phyloP scores from a whole-genome alignment of 75 land plant species.

The Pinus albicaulis region DNA sequence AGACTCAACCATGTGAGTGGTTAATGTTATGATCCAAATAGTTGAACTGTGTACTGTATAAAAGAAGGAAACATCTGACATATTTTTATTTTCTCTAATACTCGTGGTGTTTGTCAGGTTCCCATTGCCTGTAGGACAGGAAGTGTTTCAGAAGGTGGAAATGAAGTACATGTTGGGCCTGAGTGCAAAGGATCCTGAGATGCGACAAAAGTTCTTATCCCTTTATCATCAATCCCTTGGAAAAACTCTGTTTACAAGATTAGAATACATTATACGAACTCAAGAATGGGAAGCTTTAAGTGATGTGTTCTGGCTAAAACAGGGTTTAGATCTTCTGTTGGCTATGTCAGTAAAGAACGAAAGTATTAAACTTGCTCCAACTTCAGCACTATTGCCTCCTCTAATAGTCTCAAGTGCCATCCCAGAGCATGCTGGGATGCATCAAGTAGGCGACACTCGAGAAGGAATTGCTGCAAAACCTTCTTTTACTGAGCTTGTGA shows the following conservation, averaged over 20 bases:
- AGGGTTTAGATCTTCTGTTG: slow-evolving; percentile 90
- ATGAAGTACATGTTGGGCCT: slow-evolving; percentile 90
- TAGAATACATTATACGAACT: slow-evolving; percentile 85
- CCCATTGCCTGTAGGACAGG: slow-evolving; percentile 70
- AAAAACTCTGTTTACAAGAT: slow-evolving; percentile 77
- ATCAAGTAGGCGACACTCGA: slow-evolving; percentile 43
- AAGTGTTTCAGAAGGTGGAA: slow-evolving; percentile 95
- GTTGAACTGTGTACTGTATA: slow-evolving; percentile 17
- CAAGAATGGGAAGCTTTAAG: slow-evolving; percentile 99
- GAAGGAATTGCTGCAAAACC: slow-evolving; percentile 61
- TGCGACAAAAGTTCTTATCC: slow-evolving; percentile 77
- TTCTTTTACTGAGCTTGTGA: slow-evolving; percentile 75
- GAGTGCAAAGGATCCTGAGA: slow-evolving; percentile 91
- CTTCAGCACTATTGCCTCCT: slow-evolving; percentile 91
- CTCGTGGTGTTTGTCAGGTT: slow-evolving; percentile 52
- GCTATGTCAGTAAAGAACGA: slow-evolving; percentile 89
- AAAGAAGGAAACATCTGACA: neutral
- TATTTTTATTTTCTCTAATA: neutral
- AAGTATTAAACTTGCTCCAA: slow-evolving; percentile 96
- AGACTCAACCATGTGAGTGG: slow-evolving; percentile 77
- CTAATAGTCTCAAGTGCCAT: slow-evolving; percentile 57
- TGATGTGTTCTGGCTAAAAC: slow-evolving; percentile 99
- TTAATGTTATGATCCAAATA: slow-evolving; percentile 2
- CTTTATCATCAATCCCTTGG: slow-evolving; percentile 93
- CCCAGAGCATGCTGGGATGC: slow-evolving; percentile 60